These are phyloP conservation scores for Boehmeria nivea DNA, from an alignment of 306 rosid species.

Conservation along the genomic window DNA sequence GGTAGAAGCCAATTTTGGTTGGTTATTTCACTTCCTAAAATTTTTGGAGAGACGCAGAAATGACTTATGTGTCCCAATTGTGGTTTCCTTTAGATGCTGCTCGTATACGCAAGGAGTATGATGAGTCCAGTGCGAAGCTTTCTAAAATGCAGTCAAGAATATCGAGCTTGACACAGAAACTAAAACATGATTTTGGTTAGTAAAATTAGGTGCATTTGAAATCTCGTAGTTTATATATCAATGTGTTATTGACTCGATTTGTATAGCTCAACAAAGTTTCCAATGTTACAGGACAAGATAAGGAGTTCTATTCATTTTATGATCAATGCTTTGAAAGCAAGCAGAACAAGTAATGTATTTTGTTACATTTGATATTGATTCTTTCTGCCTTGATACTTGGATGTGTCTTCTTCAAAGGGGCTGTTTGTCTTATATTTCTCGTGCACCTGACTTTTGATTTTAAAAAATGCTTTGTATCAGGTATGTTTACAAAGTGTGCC, in stretches of 20 bases:
- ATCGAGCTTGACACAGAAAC: constrained; percentile 78
- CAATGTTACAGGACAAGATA: constrained; percentile 67
- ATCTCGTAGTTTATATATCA: constrained; percentile 9
- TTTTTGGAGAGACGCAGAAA: not conserved
- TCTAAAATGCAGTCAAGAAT: constrained; percentile 80
- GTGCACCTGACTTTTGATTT: constrained; percentile 30
- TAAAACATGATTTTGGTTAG: constrained; percentile 89
- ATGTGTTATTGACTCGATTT: constrained; percentile 23
- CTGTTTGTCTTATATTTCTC: constrained; percentile 5
- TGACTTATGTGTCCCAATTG: constrained; percentile 25
- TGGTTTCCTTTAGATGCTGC: constrained; percentile 66
- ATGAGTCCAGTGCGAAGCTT: constrained; percentile 75
- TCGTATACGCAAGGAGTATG: constrained; percentile 81
- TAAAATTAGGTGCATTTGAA: constrained; percentile 22
- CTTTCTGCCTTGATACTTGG: constrained; percentile 1
- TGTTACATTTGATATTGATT: constrained; percentile 18
- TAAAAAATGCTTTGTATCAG: constrained; percentile 47
- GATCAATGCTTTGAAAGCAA: constrained; percentile 86
- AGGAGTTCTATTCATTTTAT: constrained; percentile 85
- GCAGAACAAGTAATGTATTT: constrained; percentile 69
- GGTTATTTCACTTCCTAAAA: too few relatives aligned
- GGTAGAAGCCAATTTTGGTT: constrained; percentile 33
- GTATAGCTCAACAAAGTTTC: constrained; percentile 27
- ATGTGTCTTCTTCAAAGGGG: too few relatives aligned
- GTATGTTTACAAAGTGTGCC: constrained; percentile 94